These are phyloP conservation scores for Marvania coccoides DNA, from an alignment of 139 green algal species.

Conservation along the genomic window DNA sequence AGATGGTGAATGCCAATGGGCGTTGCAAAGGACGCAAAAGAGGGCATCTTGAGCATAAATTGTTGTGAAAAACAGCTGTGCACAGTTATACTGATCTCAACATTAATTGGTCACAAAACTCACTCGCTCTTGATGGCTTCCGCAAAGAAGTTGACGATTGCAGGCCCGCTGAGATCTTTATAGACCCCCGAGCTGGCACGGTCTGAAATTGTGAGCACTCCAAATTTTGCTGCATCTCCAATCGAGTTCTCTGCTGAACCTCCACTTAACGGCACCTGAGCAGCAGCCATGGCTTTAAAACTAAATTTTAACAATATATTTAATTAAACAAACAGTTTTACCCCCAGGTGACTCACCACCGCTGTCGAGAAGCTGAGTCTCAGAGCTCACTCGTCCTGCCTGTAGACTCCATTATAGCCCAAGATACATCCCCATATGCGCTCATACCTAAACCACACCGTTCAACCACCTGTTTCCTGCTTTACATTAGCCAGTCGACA, in stretches of 20 bases:
- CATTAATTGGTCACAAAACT: no score
- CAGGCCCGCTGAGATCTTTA: slow-evolving; percentile 74
- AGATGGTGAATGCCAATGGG: background rate
- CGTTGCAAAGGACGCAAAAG: background rate
- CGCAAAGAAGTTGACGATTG: slow-evolving; percentile 79
- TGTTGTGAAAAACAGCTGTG: background rate
- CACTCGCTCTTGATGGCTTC: slow-evolving; percentile 65
- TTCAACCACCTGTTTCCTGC: no score
- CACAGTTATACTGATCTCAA: no score
- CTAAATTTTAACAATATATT: no score
- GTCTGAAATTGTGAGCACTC: slow-evolving; percentile 82
- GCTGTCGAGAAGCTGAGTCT: no score
- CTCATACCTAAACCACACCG: background rate
- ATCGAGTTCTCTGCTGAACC: slow-evolving; percentile 2
- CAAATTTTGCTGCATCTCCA: slow-evolving; percentile 61
- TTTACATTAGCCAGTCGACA: no score
- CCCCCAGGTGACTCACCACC: no score
- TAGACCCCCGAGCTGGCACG: slow-evolving; percentile 73
- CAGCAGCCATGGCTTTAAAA: background rate
- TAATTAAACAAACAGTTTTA: no score
- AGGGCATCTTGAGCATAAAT: background rate
- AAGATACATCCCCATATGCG: background rate
- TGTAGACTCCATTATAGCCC: no score
- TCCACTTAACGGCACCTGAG: background rate
- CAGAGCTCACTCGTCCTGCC: no score